Evolutionary conservation across 345 rosid genomes (phyloP), one percentile per base, ranked within the genome.

Genomic region (Citrus medica): DNA sequence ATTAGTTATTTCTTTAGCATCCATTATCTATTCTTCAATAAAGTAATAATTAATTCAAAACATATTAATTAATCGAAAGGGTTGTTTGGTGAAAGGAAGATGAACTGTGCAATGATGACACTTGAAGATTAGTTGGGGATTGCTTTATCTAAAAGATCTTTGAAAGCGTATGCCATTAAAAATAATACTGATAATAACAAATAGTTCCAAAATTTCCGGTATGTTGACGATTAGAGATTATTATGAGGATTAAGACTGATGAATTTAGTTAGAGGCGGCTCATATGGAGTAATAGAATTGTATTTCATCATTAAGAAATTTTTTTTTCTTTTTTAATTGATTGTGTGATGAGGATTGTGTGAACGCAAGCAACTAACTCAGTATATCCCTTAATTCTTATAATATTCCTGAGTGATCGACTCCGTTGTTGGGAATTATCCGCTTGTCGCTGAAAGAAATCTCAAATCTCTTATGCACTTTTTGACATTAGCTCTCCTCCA

Each of bases 11-110:
- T 53, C 58, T 53, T 53, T 17, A 53, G 19, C 22, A 53, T 53
- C 21, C 22, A 53, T 53, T 6, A 16, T 53, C 22, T 5, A 5
- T 17, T 53, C 21, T 17, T 17, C 22, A 53, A 53, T 53, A 46
- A 73, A 58, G 48, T 10, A 69, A 8, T 1, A 30, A 25, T 42
- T 19, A 55, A 28, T 63, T 4, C 3, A 10, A 70, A 56, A 14
- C 4, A 4, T 4, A 53, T 9, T n/a, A 37, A 76, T 68, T 37
- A 66, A 59, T 30, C 40, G 56, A 19, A 62, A 70, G 58, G 40
- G 19, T 71, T 75, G 79, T 71, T 79, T 79, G 85, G 85, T 82
- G 59, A 64, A 65, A 46, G 76, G 79, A 76, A 78, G 84, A 74
- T 69, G 76, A 82, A 69, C 81, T 64, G 81, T 74, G 78, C 42